These are phyloP conservation scores for Choricystis sp. DNA, from an alignment of 139 green algal species.

Conservation along the genomic window DNA sequence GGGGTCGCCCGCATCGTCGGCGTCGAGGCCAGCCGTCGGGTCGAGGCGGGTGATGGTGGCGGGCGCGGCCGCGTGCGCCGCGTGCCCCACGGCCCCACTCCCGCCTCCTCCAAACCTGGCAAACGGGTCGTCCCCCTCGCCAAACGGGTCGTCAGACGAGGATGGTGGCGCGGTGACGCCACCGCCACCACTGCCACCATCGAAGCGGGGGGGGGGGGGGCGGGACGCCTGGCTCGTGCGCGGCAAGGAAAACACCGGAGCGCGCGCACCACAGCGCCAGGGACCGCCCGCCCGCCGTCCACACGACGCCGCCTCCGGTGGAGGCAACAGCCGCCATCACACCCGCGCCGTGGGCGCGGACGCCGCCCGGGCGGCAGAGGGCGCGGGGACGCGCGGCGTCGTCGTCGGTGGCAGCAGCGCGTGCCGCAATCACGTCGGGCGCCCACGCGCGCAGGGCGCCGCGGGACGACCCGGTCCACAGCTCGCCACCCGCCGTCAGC, in stretches of 20 bases:
- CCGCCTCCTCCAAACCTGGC: too few species aligned
- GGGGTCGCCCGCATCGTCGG: constrained; percentile 11
- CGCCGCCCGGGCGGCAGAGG: constrained; percentile 18
- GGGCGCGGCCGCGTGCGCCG: too few species aligned
- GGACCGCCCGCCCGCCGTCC: constrained; percentile 23
- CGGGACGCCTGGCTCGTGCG: neutral
- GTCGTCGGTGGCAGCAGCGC: too few species aligned
- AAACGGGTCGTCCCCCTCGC: too few species aligned
- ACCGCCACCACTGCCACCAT: neutral
- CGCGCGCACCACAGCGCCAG: constrained; percentile 42
- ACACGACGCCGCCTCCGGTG: constrained; percentile 33
- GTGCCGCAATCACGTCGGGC: neutral
- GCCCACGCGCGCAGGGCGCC: constrained; percentile 34
- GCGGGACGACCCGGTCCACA: constrained; percentile 42
- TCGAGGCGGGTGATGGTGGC: neutral
- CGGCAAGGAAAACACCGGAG: constrained; percentile 20
- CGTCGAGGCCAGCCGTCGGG: constrained; percentile 17
- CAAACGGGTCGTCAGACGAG: too few species aligned
- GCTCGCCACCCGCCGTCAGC: constrained; percentile 28
- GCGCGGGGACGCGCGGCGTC: constrained; percentile 9
- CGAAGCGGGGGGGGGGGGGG: neutral
- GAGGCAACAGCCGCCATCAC: constrained; percentile 14
- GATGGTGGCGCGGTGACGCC: too few species aligned
- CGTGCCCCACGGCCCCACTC: too few species aligned
- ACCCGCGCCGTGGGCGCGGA: constrained; percentile 12